Evolutionary conservation across 495 filamentous ascomycete genomes (phyloP).

Genomic region (Jackrogersella minutella): DNA sequence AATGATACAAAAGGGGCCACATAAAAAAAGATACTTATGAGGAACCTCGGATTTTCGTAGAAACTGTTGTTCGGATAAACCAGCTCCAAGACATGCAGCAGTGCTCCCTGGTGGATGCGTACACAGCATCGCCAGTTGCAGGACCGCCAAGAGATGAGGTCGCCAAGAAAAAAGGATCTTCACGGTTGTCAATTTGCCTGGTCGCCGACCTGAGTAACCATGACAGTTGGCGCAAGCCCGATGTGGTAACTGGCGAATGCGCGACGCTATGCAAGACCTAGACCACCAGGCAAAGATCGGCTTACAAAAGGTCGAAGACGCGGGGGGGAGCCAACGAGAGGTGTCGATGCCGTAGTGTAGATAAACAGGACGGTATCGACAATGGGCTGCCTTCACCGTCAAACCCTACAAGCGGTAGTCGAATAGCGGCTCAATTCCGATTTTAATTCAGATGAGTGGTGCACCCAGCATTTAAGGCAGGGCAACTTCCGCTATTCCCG

Average conservation of each 20-base stretch:
- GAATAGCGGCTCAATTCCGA: conserved; percentile 29
- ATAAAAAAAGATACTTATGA: conserved; percentile 31
- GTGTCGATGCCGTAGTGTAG: conserved; percentile 16
- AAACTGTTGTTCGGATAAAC: conserved; percentile 34
- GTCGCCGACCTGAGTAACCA: conserved; percentile 47
- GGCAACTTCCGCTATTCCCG: conserved; percentile 30
- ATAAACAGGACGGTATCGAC: conserved; percentile 14
- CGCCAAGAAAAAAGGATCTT: conserved; percentile 41
- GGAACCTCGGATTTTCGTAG: conserved; percentile 34
- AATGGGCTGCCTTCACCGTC: conserved; percentile 28
- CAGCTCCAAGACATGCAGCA: conserved; percentile 43
- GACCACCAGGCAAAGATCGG: conserved; percentile 38
- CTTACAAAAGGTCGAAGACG: conserved; percentile 20
- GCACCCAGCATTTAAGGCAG: conserved; percentile 1
- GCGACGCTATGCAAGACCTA: conserved; percentile 38
- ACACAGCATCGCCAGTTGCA: conserved; percentile 40
- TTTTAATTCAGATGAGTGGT: conserved; percentile 6
- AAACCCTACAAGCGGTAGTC: conserved; percentile 10
- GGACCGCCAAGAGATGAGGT: conserved; percentile 38
- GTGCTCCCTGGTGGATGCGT: conserved; percentile 35
- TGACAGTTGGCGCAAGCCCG: conserved; percentile 39
- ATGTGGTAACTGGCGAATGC: conserved; percentile 38
- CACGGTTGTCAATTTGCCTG: conserved; percentile 41
- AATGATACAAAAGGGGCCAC: conserved; percentile 19
- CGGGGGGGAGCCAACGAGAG: conserved; percentile 11